Conservation (phyloP, 805 yeast species). For the Schwanniomyces sp. region DNA sequence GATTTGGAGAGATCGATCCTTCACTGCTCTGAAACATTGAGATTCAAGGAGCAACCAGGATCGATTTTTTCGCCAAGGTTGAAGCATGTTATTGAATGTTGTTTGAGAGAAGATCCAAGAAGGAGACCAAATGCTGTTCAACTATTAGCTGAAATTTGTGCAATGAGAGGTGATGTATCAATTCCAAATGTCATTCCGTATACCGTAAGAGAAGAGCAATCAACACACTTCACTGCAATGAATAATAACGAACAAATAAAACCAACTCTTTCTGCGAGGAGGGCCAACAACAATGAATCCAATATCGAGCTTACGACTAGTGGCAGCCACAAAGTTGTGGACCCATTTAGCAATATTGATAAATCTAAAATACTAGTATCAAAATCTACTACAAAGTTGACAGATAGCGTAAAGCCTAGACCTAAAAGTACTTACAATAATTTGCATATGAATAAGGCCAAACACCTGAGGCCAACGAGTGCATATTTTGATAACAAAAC, state of each 20-base stretch:
- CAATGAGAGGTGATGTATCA: constrained; percentile 50
- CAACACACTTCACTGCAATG: not conserved
- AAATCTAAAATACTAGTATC: constrained; percentile 29
- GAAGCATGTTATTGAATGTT: constrained; percentile 60
- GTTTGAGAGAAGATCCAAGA: constrained; percentile 65
- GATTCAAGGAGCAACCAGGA: constrained; percentile 46
- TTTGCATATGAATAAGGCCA: constrained; percentile 1
- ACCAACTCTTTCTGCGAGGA: not conserved
- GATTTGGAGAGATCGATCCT: constrained; percentile 61
- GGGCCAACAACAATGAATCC: not conserved
- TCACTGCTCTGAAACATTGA: constrained; percentile 50
- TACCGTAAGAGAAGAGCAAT: constrained; percentile 25
- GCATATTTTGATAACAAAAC: constrained; percentile 6
- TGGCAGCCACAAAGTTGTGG: constrained; percentile 14
- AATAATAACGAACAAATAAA: not conserved
- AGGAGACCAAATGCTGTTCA: constrained; percentile 75
- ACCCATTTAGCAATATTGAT: constrained; percentile 46
- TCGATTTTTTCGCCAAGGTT: constrained; percentile 56
- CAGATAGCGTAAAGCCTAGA: constrained; percentile 4
- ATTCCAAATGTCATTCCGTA: constrained; percentile 43
- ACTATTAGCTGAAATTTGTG: constrained; percentile 64
- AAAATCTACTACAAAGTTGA: constrained; percentile 3
- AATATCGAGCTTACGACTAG: not conserved
- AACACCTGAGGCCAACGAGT: constrained; percentile 7
- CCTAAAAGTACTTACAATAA: constrained; percentile 14